Base-by-base conservation (phyloP, 2,329 filamentous ascomycete genomes). In the Pyrenophora tritici-repentis region DNA sequence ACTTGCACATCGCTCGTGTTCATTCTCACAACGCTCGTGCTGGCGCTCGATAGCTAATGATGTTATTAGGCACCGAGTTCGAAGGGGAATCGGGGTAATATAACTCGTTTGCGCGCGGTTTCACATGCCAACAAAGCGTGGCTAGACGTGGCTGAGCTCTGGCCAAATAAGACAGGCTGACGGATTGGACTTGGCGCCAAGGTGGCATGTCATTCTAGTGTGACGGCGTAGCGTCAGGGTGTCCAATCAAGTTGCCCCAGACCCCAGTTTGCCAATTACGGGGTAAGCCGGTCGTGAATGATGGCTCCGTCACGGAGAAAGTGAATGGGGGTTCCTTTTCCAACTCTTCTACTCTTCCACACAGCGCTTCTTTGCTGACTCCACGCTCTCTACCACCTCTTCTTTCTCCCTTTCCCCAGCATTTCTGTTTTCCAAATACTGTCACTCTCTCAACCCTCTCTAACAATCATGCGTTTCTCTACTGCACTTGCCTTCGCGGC, bases 401-500 rank as follows among this genome's bases (percentile, higher is more conserved):
- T 26, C 40, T 33, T 24, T 38, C 22, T 35, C 33, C 29, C 12
- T 29, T 18, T 41, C 32, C 32, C 55, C 43, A 42, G 46, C 16
- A 16, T 17, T 24, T 48, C 43, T 29, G 4, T 10, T 29, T 17
- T 36, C 51, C 47, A 45, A 45, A 32, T 33, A 50, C 42, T 55
- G 46, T 59, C 58, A 29, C 53, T 61, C 58, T 26, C 51, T 57
- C 36, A 14, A 22, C 26, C 20, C 10, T 29, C 48, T 49, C 47
- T 42, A 42, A 3, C 26, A 48, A 45, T 29, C 26, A 70, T 68
- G 65, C 60, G 59, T 38, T 46, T 63, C 51, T 29, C 62, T 22
- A 38, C 55, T n/a, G 51, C 58, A 31, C 50, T 67, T 29, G 55
- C 63, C 49, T 46, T 68, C 37, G 50, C 63, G 45, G 64, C 54